Conservation (phyloP, 1,139 yeast genomes). For the Hemisphaericaspora lyxosophila region DNA sequence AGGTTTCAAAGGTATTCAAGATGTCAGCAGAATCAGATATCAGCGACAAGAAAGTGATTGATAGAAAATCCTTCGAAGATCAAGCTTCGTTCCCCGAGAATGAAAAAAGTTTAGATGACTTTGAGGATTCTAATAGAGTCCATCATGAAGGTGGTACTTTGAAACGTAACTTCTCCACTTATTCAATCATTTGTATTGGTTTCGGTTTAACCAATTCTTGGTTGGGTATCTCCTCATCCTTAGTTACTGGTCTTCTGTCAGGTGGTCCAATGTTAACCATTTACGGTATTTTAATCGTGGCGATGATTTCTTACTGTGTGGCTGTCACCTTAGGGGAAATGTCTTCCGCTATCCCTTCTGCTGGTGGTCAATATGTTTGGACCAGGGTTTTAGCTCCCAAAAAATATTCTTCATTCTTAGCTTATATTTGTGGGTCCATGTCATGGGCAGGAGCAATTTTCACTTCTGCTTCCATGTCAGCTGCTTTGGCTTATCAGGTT, state of each 20-base stretch:
- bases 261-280: constrained; percentile 71
- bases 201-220: constrained; percentile 71
- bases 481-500: constrained; percentile 48
- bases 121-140: constrained; percentile 4
- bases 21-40: not conserved
- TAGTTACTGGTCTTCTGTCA: constrained; percentile 60
- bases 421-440: constrained; percentile 55
- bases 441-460: constrained; percentile 61
- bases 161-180: constrained; percentile 50
- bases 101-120: constrained; percentile 10
- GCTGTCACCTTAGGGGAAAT: constrained; percentile 48
- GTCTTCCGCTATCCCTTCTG: constrained; percentile 53
- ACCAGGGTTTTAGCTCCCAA: constrained; percentile 54
- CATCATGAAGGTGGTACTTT: constrained; percentile 28
- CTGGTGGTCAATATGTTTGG: constrained; percentile 67
- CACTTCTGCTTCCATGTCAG: constrained; percentile 55
- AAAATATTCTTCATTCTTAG: constrained; percentile 45
- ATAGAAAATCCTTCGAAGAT: not conserved
- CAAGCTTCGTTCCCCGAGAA: constrained; percentile 6
- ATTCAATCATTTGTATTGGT: constrained; percentile 64
- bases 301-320: constrained; percentile 42
- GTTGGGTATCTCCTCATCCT: constrained; percentile 55
- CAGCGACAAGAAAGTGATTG: constrained; percentile 1
- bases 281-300: constrained; percentile 65
- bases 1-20: not conserved